Evolutionary conservation across 495 filamentous ascomycete genomes (phyloP), one percentile per base, ranked within the genome.

Genomic region (Alectoria sarmentosa): DNA sequence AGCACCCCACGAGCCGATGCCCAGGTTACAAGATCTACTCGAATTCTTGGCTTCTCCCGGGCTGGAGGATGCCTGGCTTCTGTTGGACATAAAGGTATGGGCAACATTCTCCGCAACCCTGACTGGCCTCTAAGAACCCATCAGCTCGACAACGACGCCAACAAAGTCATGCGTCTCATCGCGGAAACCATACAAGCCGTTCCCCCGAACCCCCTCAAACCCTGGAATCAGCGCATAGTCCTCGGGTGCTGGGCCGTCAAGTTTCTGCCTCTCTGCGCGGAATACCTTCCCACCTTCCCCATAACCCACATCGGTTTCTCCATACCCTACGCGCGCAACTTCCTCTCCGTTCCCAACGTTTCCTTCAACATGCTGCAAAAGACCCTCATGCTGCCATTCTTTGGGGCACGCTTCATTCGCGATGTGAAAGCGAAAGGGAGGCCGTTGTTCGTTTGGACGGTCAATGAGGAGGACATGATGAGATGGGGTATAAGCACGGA

Each of bases 81-180:
- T 98, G 52, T 78, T 98, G 0, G 93, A 98, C 72, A 90, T 98
- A 70, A 98, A 98, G 76, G 86, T 90, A 75, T 13, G 57, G 60
- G 26, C 37, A 44, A 55, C 9, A 37, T 55, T 61, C 19, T 7
- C n/a, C 14, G 13, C 9, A 10, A n/a, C 14, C n/a, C 60, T 11
- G 17, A 61, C 46, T 14, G 36, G 8, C 60, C 61, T 62, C 65
- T 64, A 59, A 44, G 11, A 49, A 19, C 7, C 39, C 41, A 34
- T 75, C 73, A 87, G 83, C 73, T 82, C 17, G 81, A 88, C 70
- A 88, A 95, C 69, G 80, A 93, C 65, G 76, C 88, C 6, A 80
- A 84, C 9, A 76, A 81, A n/a, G 76, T 96, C 15, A 84, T 96
- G 74, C 74, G 80, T 49, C 72, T 82, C 19, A 84, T 89, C 19